A percentile compares a stretch with the other conserved stretches of the same genome.
phyloP scores from a whole-genome alignment of 345 rosid species.

The Populus ilicifolia region DNA sequence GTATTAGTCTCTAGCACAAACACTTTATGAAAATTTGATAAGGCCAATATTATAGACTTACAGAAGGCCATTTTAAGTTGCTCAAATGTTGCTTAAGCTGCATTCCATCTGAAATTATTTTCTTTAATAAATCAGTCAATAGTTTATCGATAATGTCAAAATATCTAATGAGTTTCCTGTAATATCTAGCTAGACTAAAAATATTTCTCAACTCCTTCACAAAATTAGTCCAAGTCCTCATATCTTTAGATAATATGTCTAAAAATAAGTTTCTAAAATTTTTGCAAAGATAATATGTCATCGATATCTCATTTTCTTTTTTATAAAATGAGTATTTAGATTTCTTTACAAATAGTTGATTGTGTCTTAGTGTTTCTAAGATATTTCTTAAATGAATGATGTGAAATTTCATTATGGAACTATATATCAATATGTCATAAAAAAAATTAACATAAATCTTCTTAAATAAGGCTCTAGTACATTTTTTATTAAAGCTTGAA shows the following conservation, averaged over 20 bases:
- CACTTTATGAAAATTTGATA: background rate
- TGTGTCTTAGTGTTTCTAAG: too few species aligned
- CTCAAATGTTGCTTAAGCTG: background rate
- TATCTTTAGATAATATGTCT: background rate
- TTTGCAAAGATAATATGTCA: background rate
- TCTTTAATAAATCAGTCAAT: background rate
- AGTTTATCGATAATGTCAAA: background rate
- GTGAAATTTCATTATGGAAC: accelerated
- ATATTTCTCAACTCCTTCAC: background rate
- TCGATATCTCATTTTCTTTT: background rate
- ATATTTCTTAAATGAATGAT: background rate
- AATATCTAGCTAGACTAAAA: background rate
- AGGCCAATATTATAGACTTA: background rate
- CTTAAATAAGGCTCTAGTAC: too few species aligned
- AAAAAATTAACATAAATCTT: background rate
- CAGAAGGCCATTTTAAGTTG: background rate
- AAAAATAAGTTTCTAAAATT: background rate
- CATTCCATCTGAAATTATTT: background rate
- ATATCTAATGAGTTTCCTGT: background rate
- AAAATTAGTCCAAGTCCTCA: background rate
- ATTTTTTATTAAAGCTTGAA: too few species aligned
- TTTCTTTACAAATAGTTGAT: background rate
- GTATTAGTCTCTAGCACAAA: background rate
- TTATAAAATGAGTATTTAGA: background rate
- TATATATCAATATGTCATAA: background rate